Base-by-base conservation (phyloP, 2,329 filamentous ascomycete species). In the Hymenoscyphus linearis region DNA sequence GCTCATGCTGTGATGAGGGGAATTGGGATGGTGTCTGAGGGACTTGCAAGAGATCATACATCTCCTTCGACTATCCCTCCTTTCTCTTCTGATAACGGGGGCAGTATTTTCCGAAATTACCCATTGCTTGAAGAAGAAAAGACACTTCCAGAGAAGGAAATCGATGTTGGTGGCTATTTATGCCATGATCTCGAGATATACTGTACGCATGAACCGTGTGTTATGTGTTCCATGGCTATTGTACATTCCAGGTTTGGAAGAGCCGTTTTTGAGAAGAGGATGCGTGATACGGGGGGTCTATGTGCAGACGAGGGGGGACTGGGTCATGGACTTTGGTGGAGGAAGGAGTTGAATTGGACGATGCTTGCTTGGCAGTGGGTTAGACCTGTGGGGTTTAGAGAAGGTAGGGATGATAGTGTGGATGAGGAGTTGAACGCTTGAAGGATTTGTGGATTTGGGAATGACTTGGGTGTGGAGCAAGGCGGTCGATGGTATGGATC, bases 211-310 rank as follows among this genome's bases (percentile, higher is more conserved):
- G 95, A 99, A 76, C 95, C 95, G 4, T 99, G 95, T 73, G 84
- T 96, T 63, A 96, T 96, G 84, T 99, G 95, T 76, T 91, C 90
- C 37, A 98, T 98, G 95, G 95, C 91, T 1, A 89, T 98, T 68
- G 81, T 98, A 25, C 93, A 98, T 73, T 97, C 93, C 9, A 85
- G 95, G 57, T 96, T 99, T 81, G 87, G 90, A 52, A 87, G 89
- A 58, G 89, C 93, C 57, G 82, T 96, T 44, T 96, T 96, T 75
- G 85, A 85, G 65, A 82, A 86, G 64, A 84, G 90, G 60, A 95
- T 96, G 89, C 82, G 84, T 54, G 78, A 85, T 65, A 96, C 90
- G 13, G 93, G 93, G 56, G 93, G 91, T 52, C 80, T 97, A 77
- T 89, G 88, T 69, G 88, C 91, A 25, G 91, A 96, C 74, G 78